A percentile compares a stretch with the other conserved stretches of the same genome.
phyloP scores from a whole-genome alignment of 2,329 filamentous ascomycete species.

The Cytospora leucostoma region DNA sequence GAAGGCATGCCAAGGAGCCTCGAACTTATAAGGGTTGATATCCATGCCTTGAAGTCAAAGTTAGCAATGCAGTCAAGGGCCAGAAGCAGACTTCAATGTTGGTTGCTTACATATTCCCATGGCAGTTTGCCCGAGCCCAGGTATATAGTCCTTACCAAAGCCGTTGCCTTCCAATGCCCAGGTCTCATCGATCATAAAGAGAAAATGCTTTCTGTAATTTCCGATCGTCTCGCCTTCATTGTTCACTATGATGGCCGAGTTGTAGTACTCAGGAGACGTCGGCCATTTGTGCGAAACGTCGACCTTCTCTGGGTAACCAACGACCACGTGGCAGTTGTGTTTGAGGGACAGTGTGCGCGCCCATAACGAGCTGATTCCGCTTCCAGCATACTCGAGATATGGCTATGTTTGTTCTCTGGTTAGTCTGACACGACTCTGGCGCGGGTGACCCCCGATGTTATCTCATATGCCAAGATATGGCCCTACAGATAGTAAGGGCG shows the following conservation, averaged over 20 bases:
- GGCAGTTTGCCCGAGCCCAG: constrained; percentile 52
- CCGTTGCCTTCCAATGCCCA: constrained; percentile 56
- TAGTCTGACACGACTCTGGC: too few relatives aligned
- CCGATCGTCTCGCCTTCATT: constrained; percentile 60
- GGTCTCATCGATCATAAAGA: constrained; percentile 62
- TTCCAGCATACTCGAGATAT: constrained; percentile 65
- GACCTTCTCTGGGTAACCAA: constrained; percentile 74
- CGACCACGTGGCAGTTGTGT: constrained; percentile 66
- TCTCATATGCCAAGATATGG: background rate
- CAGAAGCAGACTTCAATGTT: constrained; percentile 16
- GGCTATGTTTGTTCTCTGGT: constrained; percentile 41
- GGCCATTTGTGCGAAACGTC: constrained; percentile 55
- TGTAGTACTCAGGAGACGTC: constrained; percentile 55
- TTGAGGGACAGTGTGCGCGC: constrained; percentile 66
- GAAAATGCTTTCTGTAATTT: constrained; percentile 61
- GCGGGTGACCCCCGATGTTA: too few relatives aligned
- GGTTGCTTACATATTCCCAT: constrained; percentile 59
- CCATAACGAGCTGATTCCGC: constrained; percentile 72
- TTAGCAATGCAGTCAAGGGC: constrained; percentile 2
- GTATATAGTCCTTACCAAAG: constrained; percentile 39
- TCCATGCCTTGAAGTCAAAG: constrained; percentile 51
- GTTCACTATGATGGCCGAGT: constrained; percentile 56
- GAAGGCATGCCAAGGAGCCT: constrained; percentile 50
- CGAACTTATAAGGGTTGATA: constrained; percentile 58
- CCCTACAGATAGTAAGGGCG: background rate